Evolutionary conservation across 2,329 filamentous ascomycete species (phyloP), one percentile per base, ranked within the genome.

Genomic region (Tolypocladium pustulatum): DNA sequence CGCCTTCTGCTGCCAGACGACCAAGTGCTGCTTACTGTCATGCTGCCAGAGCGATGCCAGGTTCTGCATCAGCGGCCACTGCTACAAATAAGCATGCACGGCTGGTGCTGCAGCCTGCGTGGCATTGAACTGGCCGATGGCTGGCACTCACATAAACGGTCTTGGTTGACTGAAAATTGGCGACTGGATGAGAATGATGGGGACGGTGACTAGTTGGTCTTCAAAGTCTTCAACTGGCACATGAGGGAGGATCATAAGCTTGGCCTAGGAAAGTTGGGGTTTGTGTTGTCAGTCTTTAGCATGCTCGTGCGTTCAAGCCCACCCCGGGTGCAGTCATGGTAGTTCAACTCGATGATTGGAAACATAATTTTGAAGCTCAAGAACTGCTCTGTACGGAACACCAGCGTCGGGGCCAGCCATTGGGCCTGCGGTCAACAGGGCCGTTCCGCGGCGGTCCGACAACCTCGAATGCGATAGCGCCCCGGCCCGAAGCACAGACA

Each of bases 11-110:
- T 61, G 60, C 60, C 22, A 8, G 27, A 61, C 60, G 20, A 38
- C 17, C 56, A 61, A 61, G 54, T 61, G 60, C 56, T 61, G 60
- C 54, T 1, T 13, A 3, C 37, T 25, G n/a, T 60, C 60, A 9
- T 61, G 60, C 58, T 61, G 60, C 54, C 9, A 34, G 41, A 49
- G 60, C 20, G 40, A 17, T 10, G 58, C 60, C 36, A 40, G 8
- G 8, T 61, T 9, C 58, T 61, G 60, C 58, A 27, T 41, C 51
- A n/a, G 59, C 13, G 60, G 60, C 27, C 43, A 61, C 40, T 61
- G 60, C 58, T 61, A 58, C 40, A 17, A 17, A n/a, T 61, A 56
- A 56, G 5, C 20, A 20, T 4, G 30, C 20, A 36, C 30, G 7
- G 30, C 30, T n/a, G 49, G 30, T 36, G 49, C 30, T 36, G n/a